These are phyloP conservation scores for Lipomyces yamanashiensis DNA, from an alignment of 805 yeast genomes.

Conservation along the genomic window DNA sequence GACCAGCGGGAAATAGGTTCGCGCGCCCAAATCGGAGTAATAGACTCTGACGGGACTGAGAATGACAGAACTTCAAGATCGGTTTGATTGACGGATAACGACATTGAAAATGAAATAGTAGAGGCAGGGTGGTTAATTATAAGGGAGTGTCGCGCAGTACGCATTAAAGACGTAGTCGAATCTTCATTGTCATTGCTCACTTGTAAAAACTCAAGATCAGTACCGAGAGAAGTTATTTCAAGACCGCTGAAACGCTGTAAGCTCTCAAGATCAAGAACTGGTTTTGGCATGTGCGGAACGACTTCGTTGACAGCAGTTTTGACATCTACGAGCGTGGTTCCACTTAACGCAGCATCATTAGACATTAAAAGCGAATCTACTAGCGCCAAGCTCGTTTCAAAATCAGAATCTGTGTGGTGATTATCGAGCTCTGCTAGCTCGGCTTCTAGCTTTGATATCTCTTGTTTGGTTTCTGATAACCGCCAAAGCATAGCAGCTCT, in stretches of 20 bases:
- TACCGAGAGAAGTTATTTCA: neutral
- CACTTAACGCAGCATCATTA: neutral
- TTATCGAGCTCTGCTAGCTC: neutral
- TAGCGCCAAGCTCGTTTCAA: neutral
- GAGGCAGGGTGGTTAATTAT: conserved; percentile 10
- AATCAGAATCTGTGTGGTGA: neutral
- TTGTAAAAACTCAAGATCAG: conserved; percentile 2
- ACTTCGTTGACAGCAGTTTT: neutral
- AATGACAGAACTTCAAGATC: conserved; percentile 22
- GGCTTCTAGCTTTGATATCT: neutral
- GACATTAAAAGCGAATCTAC: neutral
- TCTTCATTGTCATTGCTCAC: conserved; percentile 4
- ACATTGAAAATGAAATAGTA: conserved; percentile 5
- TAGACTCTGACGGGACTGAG: neutral
- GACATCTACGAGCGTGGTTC: neutral
- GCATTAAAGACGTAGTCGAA: neutral
- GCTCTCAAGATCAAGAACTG: conserved; percentile 17
- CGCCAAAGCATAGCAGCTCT: conserved; percentile 12
- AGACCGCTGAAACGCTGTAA: conserved; percentile 20
- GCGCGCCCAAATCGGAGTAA: conserved; percentile 25
- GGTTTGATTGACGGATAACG: conserved; percentile 26
- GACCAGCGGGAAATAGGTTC: conserved; percentile 8
- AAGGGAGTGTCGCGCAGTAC: conserved; percentile 15
- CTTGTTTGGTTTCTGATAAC: conserved; percentile 1
- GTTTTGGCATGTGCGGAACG: conserved; percentile 24